Conservation (phyloP, 768 basidiomycete species). For the Trametes cubensis region DNA sequence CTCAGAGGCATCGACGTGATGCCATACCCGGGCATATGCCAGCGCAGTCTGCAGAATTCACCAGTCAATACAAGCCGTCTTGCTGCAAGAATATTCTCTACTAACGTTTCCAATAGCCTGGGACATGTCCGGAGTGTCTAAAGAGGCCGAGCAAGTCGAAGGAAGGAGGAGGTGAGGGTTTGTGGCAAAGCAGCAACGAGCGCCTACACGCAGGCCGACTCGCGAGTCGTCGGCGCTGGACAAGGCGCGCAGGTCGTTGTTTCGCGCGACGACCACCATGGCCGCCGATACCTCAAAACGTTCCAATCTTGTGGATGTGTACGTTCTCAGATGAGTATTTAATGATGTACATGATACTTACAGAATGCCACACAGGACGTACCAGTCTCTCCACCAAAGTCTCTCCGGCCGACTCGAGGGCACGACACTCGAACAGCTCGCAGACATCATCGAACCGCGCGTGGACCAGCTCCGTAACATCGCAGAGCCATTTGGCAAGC, state of each 20-base stretch:
- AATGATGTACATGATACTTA: neutral
- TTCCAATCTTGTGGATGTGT: conserved; percentile 76
- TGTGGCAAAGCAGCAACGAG: conserved; percentile 18
- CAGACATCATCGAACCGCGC: conserved; percentile 61
- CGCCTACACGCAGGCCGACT: conserved; percentile 14
- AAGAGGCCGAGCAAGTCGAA: conserved; percentile 1
- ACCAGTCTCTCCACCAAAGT: conserved; percentile 61
- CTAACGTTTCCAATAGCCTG: conserved; percentile 81
- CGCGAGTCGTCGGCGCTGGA: conserved; percentile 14
- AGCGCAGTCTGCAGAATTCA: conserved; percentile 77
- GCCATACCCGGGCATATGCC: conserved; percentile 95
- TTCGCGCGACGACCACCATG: conserved; percentile 36
- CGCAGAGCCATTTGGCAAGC: conserved; percentile 67
- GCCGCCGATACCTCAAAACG: conserved; percentile 55
- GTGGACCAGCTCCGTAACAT: conserved; percentile 58
- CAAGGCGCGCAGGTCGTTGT: conserved; percentile 23
- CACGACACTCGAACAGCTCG: conserved; percentile 57
- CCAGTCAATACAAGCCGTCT: neutral
- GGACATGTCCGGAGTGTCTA: conserved; percentile 55
- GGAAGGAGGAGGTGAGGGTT: conserved; percentile 6
- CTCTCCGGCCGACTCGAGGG: conserved; percentile 64
- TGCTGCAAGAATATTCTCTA: conserved; percentile 14
- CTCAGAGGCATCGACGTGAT: conserved; percentile 89
- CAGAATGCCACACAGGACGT: conserved; percentile 52
- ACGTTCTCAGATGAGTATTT: conserved; percentile 29